phyloP scores from a whole-genome alignment of 2,329 filamentous ascomycete species.

The Penicillium digitatum region DNA sequence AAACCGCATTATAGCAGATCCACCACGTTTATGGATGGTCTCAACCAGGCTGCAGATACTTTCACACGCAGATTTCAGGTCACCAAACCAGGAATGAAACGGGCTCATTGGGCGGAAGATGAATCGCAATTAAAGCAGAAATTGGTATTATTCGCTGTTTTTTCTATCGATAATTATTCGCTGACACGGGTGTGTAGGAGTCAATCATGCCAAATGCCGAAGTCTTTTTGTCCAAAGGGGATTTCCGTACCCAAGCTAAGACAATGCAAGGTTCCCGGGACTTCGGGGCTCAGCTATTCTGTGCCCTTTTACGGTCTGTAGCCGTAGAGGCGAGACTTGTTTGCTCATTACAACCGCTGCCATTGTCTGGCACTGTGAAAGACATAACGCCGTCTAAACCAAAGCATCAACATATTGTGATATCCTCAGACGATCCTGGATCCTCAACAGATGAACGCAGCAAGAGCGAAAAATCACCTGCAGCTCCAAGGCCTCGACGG shows the following conservation, averaged over 20 bases:
- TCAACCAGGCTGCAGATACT: conserved; percentile 63
- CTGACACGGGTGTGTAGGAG: conserved; percentile 43
- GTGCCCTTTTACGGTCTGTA: conserved; percentile 75
- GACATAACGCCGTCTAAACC: conserved; percentile 43
- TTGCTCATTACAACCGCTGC: conserved; percentile 81
- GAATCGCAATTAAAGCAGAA: conserved; percentile 58
- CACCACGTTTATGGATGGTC: conserved; percentile 71
- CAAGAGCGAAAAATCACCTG: conserved; percentile 11
- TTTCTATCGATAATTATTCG: conserved; percentile 2
- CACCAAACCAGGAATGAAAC: conserved; percentile 65
- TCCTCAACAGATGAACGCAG: conserved; percentile 29
- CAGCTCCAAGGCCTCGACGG: conserved; percentile 25
- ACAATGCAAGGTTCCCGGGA: conserved; percentile 77
- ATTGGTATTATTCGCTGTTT: conserved; percentile 26
- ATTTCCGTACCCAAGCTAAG: conserved; percentile 69
- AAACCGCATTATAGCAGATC: conserved; percentile 72
- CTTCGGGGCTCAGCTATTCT: conserved; percentile 84
- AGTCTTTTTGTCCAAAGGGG: conserved; percentile 62
- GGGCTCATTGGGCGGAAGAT: conserved; percentile 71
- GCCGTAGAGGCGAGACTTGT: conserved; percentile 79
- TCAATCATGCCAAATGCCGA: conserved; percentile 61
- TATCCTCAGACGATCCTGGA: conserved; percentile 36
- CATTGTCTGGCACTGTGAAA: conserved; percentile 56
- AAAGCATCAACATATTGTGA: conserved; percentile 34
- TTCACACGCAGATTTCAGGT: conserved; percentile 70